These are phyloP conservation scores for Dillenia turbinata DNA, from an alignment of 164 flowering plant genomes.

Conservation along the genomic window DNA sequence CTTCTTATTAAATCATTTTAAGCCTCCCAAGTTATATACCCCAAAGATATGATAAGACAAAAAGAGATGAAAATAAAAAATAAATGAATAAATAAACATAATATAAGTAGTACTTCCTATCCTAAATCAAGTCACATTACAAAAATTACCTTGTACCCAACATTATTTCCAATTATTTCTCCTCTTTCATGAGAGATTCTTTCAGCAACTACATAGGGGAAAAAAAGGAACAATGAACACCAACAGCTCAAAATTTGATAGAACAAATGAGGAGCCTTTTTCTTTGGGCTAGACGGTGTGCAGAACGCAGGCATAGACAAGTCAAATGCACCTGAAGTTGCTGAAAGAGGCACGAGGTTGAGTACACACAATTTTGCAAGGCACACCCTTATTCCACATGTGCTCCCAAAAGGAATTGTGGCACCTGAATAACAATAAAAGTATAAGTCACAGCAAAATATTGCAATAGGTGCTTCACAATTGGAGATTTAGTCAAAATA, in stretches of 20 bases:
- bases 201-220: conserved; percentile 72
- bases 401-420: conserved; percentile 88
- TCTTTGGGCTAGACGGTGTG: too few relatives aligned
- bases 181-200: conserved; percentile 91
- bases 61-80: neutral
- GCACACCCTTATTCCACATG: conserved; percentile 73
- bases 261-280: too few relatives aligned
- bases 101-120: too few relatives aligned
- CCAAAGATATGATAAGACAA: too few relatives aligned
- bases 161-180: conserved; percentile 66
- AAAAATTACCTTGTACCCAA: conserved; percentile 87
- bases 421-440: conserved; percentile 55
- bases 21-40: too few relatives aligned
- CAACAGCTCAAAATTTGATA: neutral
- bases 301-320: neutral
- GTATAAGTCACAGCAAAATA: neutral
- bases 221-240: neutral
- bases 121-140: neutral
- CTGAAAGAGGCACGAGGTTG: conserved; percentile 98
- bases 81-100: neutral
- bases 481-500: too few relatives aligned
- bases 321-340: conserved; percentile 62
- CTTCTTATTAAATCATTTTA: too few relatives aligned
- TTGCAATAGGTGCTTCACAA: too few relatives aligned
- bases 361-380: conserved; percentile 87